phyloP scores from a whole-genome alignment of 169 alveolate species.

The Eimeria praecox region DNA sequence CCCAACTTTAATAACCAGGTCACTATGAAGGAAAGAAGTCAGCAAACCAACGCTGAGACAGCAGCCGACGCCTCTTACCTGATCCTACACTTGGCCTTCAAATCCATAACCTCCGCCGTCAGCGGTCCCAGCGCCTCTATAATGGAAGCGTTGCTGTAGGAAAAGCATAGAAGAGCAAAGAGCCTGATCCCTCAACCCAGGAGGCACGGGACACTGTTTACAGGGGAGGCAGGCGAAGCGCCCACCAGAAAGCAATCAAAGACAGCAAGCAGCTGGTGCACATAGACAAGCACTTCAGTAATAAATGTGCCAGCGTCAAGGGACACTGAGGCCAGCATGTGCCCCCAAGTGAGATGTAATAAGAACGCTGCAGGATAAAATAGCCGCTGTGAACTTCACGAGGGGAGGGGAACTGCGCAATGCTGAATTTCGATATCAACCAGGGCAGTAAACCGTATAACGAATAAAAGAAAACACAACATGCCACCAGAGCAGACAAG shows the following conservation, averaged over 20 bases:
- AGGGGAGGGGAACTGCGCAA: neutral
- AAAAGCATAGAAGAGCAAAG: neutral
- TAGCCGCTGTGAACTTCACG: neutral
- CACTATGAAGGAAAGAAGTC: neutral
- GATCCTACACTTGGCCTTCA: conserved; percentile 71
- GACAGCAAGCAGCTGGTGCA: neutral
- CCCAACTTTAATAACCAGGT: neutral
- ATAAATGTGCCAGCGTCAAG: neutral
- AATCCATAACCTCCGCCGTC: conserved; percentile 57
- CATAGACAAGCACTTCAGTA: neutral
- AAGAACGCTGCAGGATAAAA: neutral
- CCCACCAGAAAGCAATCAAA: neutral
- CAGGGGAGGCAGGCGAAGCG: neutral
- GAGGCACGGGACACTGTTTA: neutral
- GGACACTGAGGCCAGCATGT: neutral
- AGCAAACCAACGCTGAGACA: neutral
- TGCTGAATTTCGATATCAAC: neutral
- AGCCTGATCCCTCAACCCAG: neutral
- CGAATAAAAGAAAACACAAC: neutral
- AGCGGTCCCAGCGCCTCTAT: conserved; percentile 60
- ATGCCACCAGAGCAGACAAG: neutral
- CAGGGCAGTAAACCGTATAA: neutral
- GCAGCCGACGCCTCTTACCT: neutral
- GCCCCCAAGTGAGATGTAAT: neutral
- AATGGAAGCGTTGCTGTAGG: conserved; percentile 44